phyloP scores from a whole-genome alignment of 345 rosid genomes.

The Eucalyptus cloeziana region DNA sequence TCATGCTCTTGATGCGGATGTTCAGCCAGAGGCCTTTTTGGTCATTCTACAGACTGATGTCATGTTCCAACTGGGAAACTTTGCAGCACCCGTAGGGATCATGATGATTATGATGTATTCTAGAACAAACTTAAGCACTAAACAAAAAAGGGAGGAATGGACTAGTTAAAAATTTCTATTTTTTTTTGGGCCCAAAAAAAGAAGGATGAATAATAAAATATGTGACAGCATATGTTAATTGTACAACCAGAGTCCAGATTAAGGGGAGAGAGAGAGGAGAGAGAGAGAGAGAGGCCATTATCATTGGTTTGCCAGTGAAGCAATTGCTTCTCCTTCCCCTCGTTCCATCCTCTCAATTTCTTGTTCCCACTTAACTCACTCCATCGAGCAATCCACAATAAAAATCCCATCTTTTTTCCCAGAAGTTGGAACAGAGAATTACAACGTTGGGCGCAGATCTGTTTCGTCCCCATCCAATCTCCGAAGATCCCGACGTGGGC shows the following conservation, averaged over 20 bases:
- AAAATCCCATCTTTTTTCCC: neutral
- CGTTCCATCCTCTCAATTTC: neutral
- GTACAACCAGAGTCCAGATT: neutral
- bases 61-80: neutral
- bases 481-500: neutral
- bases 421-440: neutral
- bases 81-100: neutral
- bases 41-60: neutral
- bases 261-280: neutral
- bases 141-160: neutral
- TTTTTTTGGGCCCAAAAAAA: neutral
- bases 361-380: neutral
- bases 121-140: neutral
- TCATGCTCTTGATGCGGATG: neutral
- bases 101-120: neutral
- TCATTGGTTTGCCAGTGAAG: neutral
- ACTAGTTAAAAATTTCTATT: neutral
- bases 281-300: neutral
- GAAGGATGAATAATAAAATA: neutral
- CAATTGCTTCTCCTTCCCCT: neutral
- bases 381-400: neutral
- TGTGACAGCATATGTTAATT: neutral
- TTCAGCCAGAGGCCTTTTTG: neutral
- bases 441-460: neutral
- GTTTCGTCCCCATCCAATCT: neutral